Conservation (phyloP, 2,329 filamentous ascomycete species). For the Sporothrix dimorphospora region DNA sequence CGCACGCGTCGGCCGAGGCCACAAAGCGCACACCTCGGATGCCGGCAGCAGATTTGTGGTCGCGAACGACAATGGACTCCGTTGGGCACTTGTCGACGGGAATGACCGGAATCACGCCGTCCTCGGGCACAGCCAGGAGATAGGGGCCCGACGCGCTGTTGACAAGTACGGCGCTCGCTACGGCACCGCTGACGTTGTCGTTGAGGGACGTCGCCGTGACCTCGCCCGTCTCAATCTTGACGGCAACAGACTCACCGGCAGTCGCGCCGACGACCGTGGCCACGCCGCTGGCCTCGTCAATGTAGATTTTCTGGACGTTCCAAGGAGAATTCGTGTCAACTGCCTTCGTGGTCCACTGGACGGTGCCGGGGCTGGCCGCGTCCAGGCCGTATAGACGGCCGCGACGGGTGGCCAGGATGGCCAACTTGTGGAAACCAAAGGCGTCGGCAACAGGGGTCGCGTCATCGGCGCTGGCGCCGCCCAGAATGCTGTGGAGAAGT, state of each 20-base stretch:
- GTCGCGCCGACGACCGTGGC: slow-evolving; percentile 60
- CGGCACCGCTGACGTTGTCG: slow-evolving; percentile 39
- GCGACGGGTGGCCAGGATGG: slow-evolving; percentile 76
- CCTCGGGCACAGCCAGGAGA: slow-evolving; percentile 56
- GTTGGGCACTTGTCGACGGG: slow-evolving; percentile 52
- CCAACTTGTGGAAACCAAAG: slow-evolving; percentile 88
- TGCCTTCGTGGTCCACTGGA: slow-evolving; percentile 75
- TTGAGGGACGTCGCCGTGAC: slow-evolving; percentile 48
- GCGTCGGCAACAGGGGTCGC: slow-evolving; percentile 38
- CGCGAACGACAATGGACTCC: slow-evolving; percentile 58
- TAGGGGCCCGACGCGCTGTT: slow-evolving; percentile 56
- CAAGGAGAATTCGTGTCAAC: slow-evolving; percentile 61
- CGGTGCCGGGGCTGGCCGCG: slow-evolving; percentile 69
- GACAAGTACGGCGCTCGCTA: slow-evolving; percentile 56
- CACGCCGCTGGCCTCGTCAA: slow-evolving; percentile 58
- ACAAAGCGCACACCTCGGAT: slow-evolving; percentile 61
- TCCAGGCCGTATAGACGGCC: slow-evolving; percentile 82
- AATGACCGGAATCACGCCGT: slow-evolving; percentile 54
- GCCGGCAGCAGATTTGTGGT: slow-evolving; percentile 45
- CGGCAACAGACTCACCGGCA: slow-evolving; percentile 64
- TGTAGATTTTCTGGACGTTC: slow-evolving; percentile 68
- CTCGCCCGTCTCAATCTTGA: slow-evolving; percentile 57
- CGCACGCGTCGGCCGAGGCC: slow-evolving; percentile 46
- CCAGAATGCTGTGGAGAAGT: slow-evolving; percentile 66
- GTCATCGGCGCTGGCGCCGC: slow-evolving; percentile 52